Evolutionary conservation across 2,329 filamentous ascomycete genomes (phyloP), one percentile per base, ranked within the genome.

Genomic region (Calonectria hawksworthii): DNA sequence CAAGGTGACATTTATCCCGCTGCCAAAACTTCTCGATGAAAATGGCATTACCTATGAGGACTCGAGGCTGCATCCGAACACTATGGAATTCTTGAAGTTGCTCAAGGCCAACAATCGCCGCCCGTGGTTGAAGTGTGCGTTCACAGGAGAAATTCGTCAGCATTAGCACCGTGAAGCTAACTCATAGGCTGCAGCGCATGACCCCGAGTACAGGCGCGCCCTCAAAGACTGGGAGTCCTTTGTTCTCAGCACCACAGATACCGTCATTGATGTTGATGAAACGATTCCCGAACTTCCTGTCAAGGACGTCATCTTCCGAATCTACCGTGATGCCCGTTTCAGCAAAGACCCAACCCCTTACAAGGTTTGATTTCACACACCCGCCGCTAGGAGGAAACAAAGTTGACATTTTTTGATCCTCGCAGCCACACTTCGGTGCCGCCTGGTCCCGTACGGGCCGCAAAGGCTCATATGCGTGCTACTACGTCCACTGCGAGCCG

Each of bases 371-470:
- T 56, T 56, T 36, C n/a, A 23, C n/a, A 16, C 16, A 23, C n/a
- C 56, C 2, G n/a, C 63, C 66, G 47, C 66, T n/a, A 32, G 0
- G 28, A n/a, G 36, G 71, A 82, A 84, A 78, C 80, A 68, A 23
- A 56, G 82, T 74, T 41, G 18, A 65, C 63, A 26, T 34, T 9
- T 36, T 38, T 34, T n/a, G 23, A 5, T 38, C 1, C 21, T 16
- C 56, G 26, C 67, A 95, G 93, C 91, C 95, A 69, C 92, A 96
- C 85, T 98, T 96, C 85, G 94, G 94, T 13, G 95, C 94, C 47
- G 94, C 95, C 30, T 98, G 95, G 92, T 97, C 94, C 72, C 93
- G 96, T 26, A 98, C 95, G 0, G 96, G 96, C 26, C 91, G 94
- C 70, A 98, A 98, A 85, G 95, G 95, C 0, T 93, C 94, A 13